Evolutionary conservation across 257 asterid genomes (phyloP).

Genomic region (Solanum phureja): DNA sequence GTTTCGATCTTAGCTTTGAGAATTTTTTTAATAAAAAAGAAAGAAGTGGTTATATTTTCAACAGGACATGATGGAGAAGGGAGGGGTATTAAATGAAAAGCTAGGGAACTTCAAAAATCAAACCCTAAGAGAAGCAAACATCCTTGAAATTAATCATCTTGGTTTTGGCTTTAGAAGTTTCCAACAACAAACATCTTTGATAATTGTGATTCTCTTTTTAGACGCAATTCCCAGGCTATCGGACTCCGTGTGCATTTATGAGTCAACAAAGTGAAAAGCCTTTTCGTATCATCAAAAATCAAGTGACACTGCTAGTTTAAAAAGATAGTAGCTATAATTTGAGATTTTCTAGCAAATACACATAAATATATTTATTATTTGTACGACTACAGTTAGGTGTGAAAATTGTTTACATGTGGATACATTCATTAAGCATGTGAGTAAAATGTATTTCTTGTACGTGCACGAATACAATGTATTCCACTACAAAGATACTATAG

Average conservation of each 20-base stretch:
- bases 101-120: neutral
- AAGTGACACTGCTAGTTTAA: neutral
- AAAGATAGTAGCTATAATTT: no score
- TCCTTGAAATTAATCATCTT: conserved; percentile 2
- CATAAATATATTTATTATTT: no score
- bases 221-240: neutral
- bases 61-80: neutral
- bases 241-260: conserved; percentile 13
- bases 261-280: conserved; percentile 7
- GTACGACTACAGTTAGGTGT: neutral
- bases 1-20: neutral
- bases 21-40: neutral
- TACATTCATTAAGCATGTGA: neutral
- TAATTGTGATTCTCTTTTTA: neutral
- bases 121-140: neutral
- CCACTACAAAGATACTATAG: neutral
- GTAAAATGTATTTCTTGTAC: neutral
- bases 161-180: neutral
- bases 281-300: neutral
- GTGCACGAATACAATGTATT: neutral
- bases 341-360: neutral
- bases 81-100: neutral
- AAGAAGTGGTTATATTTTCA: neutral
- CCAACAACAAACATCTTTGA: conserved; percentile 12
- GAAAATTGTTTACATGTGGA: neutral